Conservation (phyloP, 2,329 filamentous ascomycete species). For the Gremmenia infestans region DNA sequence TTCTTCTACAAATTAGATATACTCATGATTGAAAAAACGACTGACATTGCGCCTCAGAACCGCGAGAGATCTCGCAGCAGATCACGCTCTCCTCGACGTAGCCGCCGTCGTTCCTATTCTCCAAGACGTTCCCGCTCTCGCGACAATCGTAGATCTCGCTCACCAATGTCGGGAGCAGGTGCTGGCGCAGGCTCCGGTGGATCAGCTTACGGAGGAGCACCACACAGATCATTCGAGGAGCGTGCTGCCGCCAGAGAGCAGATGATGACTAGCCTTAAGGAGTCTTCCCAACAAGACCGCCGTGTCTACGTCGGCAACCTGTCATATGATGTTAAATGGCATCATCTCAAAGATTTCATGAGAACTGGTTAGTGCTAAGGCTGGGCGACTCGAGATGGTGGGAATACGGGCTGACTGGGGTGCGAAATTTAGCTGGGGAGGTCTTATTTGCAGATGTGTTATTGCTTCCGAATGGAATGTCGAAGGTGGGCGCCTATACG, state of each 20-base stretch:
- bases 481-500: slow-evolving; percentile 98
- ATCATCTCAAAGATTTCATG: slow-evolving; percentile 99
- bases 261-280: slow-evolving; percentile 93
- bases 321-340: slow-evolving; percentile 99
- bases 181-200: slow-evolving; percentile 66
- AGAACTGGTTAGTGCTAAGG: slow-evolving; percentile 74
- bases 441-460: slow-evolving; percentile 99
- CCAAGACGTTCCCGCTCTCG: slow-evolving; percentile 61
- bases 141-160: slow-evolving; percentile 71
- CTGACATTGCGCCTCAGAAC: slow-evolving; percentile 43
- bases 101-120: slow-evolving; percentile 53
- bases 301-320: slow-evolving; percentile 99
- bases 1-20: slow-evolving; percentile 1
- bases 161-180: slow-evolving; percentile 72
- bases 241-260: slow-evolving; percentile 78
- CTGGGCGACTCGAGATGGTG: slow-evolving; percentile 13
- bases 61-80: slow-evolving; percentile 84
- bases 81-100: slow-evolving; percentile 67
- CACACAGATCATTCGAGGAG: slow-evolving; percentile 78
- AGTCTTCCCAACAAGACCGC: slow-evolving; percentile 96
- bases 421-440: slow-evolving; percentile 72
- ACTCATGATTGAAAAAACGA: slow-evolving; percentile 29
- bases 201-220: slow-evolving; percentile 58
- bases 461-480: slow-evolving; percentile 99
- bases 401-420: slow-evolving; percentile 36